Percentiles rank a stretch among this genome's conserved stretches.
Conservation (phyloP, 2,329 filamentous ascomycete genomes). For the Plectosphaerella sp. region DNA sequence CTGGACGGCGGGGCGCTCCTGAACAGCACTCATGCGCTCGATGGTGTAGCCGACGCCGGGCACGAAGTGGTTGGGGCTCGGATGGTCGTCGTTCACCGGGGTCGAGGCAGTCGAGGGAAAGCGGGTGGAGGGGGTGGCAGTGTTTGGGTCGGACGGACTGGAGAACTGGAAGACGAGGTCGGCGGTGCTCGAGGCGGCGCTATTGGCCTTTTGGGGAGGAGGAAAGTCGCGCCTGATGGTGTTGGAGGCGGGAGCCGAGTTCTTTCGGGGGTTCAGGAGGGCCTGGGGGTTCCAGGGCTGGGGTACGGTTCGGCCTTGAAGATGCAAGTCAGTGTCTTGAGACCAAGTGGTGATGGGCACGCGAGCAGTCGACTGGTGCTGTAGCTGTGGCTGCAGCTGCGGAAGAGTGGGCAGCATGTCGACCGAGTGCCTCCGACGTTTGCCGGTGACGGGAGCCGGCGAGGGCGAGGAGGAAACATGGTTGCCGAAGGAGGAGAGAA, state of each 20-base stretch:
- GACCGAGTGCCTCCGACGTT: not conserved
- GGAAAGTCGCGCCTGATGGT: constrained; percentile 4
- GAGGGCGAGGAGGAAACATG: not conserved
- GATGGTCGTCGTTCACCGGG: constrained; percentile 14
- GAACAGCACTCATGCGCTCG: constrained; percentile 71
- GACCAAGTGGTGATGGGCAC: not conserved
- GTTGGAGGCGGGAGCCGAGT: constrained; percentile 3
- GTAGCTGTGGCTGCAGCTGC: not conserved
- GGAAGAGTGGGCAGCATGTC: not conserved
- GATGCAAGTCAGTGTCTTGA: constrained; percentile 2
- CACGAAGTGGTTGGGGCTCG: constrained; percentile 6
- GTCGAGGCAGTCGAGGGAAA: constrained; percentile 28
- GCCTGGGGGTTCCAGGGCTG: constrained; percentile 11
- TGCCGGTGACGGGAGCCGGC: not conserved
- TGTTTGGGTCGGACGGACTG: constrained; percentile 22
- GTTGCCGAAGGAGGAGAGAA: not conserved
- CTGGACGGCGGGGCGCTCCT: constrained; percentile 54
- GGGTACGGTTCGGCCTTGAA: constrained; percentile 8
- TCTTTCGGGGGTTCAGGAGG: constrained; percentile 9
- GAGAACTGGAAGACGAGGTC: constrained; percentile 38
- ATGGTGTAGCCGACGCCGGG: constrained; percentile 58
- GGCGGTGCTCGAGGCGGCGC: constrained; percentile 20
- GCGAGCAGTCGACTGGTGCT: not conserved
- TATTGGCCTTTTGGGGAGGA: constrained; percentile 2
- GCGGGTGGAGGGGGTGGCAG: constrained; percentile 22